Evolutionary conservation across 176 grass and related monocot species (phyloP), one percentile per base, ranked within the genome.

Genomic region (Lolium multiflorum): DNA sequence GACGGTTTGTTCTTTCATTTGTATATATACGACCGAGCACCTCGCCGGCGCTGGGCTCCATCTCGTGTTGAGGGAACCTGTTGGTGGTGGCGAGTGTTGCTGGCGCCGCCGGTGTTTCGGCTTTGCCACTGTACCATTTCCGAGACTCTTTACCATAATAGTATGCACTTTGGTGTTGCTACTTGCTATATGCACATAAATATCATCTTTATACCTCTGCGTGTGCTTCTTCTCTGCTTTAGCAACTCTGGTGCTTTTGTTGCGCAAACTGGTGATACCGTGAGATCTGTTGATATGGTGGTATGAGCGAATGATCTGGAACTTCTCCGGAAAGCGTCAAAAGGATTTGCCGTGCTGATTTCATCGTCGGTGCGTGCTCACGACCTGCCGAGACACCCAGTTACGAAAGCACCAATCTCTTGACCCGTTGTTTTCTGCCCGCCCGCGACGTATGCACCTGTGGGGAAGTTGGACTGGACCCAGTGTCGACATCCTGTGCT

Each of bases 61-160:
- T 35, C 31, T 35, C 31, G 31, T 35, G 31, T 35, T 35, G 31
- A 35, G 31, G 31, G 31, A 35, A 35, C 31, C 31, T 35, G 31
- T 3, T 35, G 3, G 31, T 73, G 39, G 85, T 50, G 82, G 71
- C 76, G 78, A 85, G 86, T 73, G 90, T 72, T 85, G 86, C 60
- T 41, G 90, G 82, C 78, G 18, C 69, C 44, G 86, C 60, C 86
- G 38, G 48, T 85, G 86, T 77, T 52, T 44, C 17, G 81, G 71
- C 71, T 18, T 38, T 46, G 82, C 86, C 52, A 59, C 52, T 88
- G 86, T 88, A 91, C 71, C 86, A 82, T 78, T 91, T 82, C 71
- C 82, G 18, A 82, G 82, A 88, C 86, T 35, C 78, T 88, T 43
- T 74, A 91, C 82, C 71, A 49, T 85, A 47, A 82, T 52, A 35